Evolutionary conservation across 2,329 filamentous ascomycete genomes (phyloP), one percentile per base, ranked within the genome.

Genomic region (Fusarium globosum): DNA sequence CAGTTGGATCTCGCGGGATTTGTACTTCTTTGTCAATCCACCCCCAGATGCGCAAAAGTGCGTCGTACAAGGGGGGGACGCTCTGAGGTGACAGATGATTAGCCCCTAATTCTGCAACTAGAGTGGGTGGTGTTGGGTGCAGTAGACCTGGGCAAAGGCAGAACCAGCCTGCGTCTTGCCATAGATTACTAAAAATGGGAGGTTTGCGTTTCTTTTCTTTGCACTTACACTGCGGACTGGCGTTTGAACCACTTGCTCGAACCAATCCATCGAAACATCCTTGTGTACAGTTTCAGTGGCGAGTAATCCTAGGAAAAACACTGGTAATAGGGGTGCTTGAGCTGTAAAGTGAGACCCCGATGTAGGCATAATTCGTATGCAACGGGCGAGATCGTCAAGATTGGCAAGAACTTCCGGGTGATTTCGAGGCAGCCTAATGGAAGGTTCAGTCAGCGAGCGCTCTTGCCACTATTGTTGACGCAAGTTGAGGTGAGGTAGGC

Each of bases 361-460:
- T 4, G 83, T 85, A 4, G 83, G 83, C 83, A 84, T 83, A 13
- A 83, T 80, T 7, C 70, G 73, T 23, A 85, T 83, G 56, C 82
- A 83, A 61, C 68, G 77, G 11, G 80, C 80, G n/a, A 85, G 75
- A 39, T 83, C 78, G 1, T 60, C 43, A 18, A 84, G 36, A 26
- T 80, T 80, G 23, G 64, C 39, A 15, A 84, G 23, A 18, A 85
- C 81, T 1, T 80, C 77, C 0, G 77, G 75, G 41, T 84, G 81
- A n/a, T 79, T 80, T 26, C 83, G 79, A 43, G 83, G 82, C 4
- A 84, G 70, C 49, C 83, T 83, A 59, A 46, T 49, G 16, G 46
- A 41, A 46, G 21, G 6, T 11, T 46, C 13, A 28, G 43, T 76
- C 48, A 49, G 46, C 46, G 46, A 75, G 68, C 59, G 58, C 21